Percentiles rank a stretch among this genome's conserved stretches.
phyloP scores from a whole-genome alignment of 129 eudicot species.

The Arctium minus region DNA sequence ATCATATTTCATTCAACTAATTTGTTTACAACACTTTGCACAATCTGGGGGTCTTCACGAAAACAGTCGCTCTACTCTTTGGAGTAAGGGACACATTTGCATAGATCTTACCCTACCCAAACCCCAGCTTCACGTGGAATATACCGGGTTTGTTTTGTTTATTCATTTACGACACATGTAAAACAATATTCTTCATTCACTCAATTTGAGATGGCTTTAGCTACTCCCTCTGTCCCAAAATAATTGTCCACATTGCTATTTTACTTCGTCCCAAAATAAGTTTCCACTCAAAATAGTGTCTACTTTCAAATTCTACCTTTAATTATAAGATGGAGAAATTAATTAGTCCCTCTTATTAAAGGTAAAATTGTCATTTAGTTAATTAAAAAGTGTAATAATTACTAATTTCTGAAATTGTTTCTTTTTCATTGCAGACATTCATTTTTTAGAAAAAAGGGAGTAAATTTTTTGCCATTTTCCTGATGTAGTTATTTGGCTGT shows the following conservation, averaged over 20 bases:
- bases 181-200: not conserved
- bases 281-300: not conserved
- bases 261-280: not conserved
- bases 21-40: not conserved
- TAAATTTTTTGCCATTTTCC: not conserved
- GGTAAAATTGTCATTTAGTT: not conserved
- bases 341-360: not conserved
- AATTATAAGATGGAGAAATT: not conserved
- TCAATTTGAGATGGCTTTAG: not conserved
- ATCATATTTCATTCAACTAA: not conserved
- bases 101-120: not conserved
- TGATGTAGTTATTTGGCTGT: conserved; percentile 19
- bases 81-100: too few relatives aligned
- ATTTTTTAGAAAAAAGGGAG: not conserved
- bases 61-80: too few relatives aligned
- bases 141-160: too few relatives aligned
- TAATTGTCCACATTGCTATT: not conserved
- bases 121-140: not conserved
- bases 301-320: not conserved
- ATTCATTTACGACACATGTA: not conserved
- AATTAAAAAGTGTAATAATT: not conserved
- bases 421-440: too few relatives aligned
- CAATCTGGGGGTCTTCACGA: not conserved
- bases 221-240: not conserved
- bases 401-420: not conserved